A percentile compares a stretch with the other conserved stretches of the same genome.
Evolutionary conservation across 768 basidiomycete genomes (phyloP).

Genomic region (Boletus sensibilis): DNA sequence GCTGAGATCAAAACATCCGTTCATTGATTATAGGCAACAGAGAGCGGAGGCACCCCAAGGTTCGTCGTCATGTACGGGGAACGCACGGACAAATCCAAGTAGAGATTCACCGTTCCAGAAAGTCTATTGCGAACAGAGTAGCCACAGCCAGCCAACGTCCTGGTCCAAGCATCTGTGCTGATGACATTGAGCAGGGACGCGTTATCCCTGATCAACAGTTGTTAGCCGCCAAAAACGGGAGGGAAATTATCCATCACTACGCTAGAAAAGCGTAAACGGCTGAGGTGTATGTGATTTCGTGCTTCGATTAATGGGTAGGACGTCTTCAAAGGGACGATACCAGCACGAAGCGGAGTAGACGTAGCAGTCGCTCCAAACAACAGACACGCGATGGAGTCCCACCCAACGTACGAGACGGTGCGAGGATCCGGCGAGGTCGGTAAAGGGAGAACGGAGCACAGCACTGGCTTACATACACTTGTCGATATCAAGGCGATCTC

Average conservation of each 20-base stretch:
- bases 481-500: constrained; percentile 35
- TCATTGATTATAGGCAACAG: too few relatives aligned
- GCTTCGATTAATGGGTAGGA: background rate
- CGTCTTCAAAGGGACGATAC: background rate
- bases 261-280: background rate
- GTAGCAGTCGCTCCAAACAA: background rate
- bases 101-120: background rate
- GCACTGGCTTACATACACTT: constrained; percentile 29
- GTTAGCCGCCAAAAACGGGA: background rate
- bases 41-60: too few relatives aligned
- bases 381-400: background rate
- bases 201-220: background rate
- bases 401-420: background rate
- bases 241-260: too few relatives aligned
- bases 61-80: too few relatives aligned
- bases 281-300: background rate
- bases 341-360: background rate
- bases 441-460: background rate
- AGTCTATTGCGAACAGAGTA: background rate
- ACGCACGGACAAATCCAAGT: background rate
- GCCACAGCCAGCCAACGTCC: background rate
- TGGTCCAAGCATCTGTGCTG: background rate
- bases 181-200: background rate
- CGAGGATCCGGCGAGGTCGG: background rate
- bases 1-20: background rate